phyloP scores from a whole-genome alignment of 768 basidiomycete genomes.

The Fomitopsis pulvina region DNA sequence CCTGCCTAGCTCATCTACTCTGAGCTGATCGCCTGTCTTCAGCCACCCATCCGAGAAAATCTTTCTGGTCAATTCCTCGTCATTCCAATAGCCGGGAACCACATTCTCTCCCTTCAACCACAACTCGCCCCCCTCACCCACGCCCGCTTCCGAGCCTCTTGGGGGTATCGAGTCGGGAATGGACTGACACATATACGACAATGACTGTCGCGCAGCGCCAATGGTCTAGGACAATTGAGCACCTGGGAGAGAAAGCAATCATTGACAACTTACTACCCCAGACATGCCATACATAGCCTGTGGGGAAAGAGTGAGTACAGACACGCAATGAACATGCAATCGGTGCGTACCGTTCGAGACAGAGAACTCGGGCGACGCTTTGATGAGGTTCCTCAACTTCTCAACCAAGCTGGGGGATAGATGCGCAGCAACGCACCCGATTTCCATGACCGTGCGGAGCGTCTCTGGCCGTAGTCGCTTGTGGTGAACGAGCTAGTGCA shows the following conservation, averaged over 20 bases:
- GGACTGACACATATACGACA: conserved; percentile 7
- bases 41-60: conserved; percentile 74
- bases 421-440: conserved; percentile 59
- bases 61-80: conserved; percentile 56
- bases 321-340: background rate
- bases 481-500: conserved; percentile 59
- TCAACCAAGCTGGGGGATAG: conserved; percentile 49
- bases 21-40: conserved; percentile 65
- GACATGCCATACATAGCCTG: conserved; percentile 59
- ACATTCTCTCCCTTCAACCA: conserved; percentile 51
- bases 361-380: background rate
- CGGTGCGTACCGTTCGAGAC: conserved; percentile 45
- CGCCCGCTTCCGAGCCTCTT: conserved; percentile 49
- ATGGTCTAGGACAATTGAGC: conserved; percentile 3
- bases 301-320: background rate
- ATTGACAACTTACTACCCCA: conserved; percentile 18
- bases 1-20: conserved; percentile 50
- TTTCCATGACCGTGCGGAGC: conserved; percentile 39
- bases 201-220: background rate
- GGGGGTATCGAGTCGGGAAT: too few species aligned
- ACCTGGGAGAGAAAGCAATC: too few species aligned
- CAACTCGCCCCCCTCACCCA: conserved; percentile 61
- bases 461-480: conserved; percentile 40
- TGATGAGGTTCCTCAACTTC: conserved; percentile 24
- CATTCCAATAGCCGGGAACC: conserved; percentile 66